phyloP scores from a whole-genome alignment of 2,329 filamentous ascomycete genomes.

The Aspergillus pseudotamarii region DNA sequence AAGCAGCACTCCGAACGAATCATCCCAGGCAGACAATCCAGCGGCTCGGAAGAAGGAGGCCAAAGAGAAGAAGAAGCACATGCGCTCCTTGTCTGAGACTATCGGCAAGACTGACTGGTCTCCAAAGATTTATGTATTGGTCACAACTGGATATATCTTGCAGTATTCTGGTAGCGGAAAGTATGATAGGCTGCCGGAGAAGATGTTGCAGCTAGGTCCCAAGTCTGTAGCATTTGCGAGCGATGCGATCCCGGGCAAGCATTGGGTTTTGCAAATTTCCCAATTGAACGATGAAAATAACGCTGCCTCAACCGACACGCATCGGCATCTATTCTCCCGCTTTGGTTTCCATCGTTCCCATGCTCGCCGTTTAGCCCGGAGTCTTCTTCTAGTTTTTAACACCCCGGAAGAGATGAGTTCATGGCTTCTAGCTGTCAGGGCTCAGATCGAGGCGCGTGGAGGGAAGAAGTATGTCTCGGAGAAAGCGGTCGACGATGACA shows the following conservation, averaged over 20 bases:
- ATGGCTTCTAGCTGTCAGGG: conserved; percentile 50
- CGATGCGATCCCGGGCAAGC: conserved; percentile 53
- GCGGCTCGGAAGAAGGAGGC: conserved; percentile 35
- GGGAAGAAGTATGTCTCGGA: conserved; percentile 48
- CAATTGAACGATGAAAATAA: conserved; percentile 38
- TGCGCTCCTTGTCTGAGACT: conserved; percentile 39
- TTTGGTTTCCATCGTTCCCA: conserved; percentile 42
- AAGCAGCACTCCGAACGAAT: conserved; percentile 14
- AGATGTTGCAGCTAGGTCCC: conserved; percentile 48
- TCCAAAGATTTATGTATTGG: conserved; percentile 50
- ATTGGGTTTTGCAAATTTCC: conserved; percentile 52
- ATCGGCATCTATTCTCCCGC: conserved; percentile 42
- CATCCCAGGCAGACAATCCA: conserved; percentile 21
- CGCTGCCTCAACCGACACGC: conserved; percentile 27
- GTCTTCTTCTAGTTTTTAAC: conserved; percentile 48
- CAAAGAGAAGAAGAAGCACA: conserved; percentile 37
- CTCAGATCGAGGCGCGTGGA: conserved; percentile 50
- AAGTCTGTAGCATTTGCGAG: conserved; percentile 53
- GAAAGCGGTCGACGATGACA: conserved; percentile 33
- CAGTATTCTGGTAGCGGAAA: conserved; percentile 50
- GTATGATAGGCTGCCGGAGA: conserved; percentile 51
- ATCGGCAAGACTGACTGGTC: conserved; percentile 46
- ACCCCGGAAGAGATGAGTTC: conserved; percentile 47
- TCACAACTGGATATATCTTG: conserved; percentile 48
- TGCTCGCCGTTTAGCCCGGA: conserved; percentile 39